These are phyloP conservation scores for Casaregolazyma suthepensis DNA, from an alignment of 1,139 yeast genomes.

Conservation along the genomic window DNA sequence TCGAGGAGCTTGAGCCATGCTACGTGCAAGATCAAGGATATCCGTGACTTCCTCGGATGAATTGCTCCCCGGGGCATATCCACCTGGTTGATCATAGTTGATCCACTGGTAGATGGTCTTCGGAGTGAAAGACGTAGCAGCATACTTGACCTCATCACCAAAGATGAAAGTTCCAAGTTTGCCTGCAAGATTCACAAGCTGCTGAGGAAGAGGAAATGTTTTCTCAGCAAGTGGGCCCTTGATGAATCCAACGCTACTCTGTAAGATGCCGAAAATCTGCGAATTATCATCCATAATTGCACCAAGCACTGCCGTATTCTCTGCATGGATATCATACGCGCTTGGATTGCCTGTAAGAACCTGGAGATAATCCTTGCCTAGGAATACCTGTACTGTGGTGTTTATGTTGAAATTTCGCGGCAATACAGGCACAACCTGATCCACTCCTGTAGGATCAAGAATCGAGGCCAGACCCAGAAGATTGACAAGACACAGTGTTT, in stretches of 20 bases:
- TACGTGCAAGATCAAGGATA: neutral
- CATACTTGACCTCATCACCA: neutral
- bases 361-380: neutral
- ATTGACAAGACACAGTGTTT: neutral
- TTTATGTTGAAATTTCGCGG: neutral
- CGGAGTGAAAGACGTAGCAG: neutral
- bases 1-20: neutral
- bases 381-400: neutral
- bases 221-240: neutral
- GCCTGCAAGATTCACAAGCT: neutral
- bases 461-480: neutral
- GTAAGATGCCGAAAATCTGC: neutral
- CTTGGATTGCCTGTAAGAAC: neutral
- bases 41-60: neutral
- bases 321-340: neutral
- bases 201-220: neutral
- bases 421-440: neutral
- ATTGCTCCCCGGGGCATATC: neutral
- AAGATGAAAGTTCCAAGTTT: neutral
- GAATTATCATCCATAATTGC: neutral
- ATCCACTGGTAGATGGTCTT: neutral
- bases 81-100: neutral
- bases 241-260: neutral
- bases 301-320: neutral
- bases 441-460: neutral